These are phyloP conservation scores for Dysphania ambrosioides DNA, from an alignment of 148 eudicot species.

Conservation along the genomic window DNA sequence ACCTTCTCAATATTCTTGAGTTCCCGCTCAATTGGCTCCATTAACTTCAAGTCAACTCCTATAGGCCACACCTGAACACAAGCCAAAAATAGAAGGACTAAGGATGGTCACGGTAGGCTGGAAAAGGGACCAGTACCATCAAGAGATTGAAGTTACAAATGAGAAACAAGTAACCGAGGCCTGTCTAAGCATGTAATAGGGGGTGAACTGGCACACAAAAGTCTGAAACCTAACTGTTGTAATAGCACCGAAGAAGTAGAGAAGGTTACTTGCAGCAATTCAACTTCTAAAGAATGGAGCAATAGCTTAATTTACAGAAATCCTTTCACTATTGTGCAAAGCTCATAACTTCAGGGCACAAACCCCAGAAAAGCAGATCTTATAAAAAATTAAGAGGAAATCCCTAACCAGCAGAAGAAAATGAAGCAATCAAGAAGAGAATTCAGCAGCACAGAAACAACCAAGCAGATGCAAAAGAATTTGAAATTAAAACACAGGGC, in stretches of 20 bases:
- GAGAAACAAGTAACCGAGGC: neutral
- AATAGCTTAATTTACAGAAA: neutral
- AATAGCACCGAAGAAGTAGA: neutral
- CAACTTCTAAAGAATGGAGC: neutral
- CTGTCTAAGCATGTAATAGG: neutral
- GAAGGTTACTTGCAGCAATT: neutral
- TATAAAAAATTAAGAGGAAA: neutral
- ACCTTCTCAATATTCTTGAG: conserved; percentile 83
- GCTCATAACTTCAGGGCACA: too few species aligned
- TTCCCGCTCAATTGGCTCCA: conserved; percentile 89
- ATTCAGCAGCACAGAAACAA: neutral
- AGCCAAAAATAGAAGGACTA: conserved; percentile 3
- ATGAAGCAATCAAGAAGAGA: neutral
- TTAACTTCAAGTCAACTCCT: conserved; percentile 69
- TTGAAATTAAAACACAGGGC: neutral
- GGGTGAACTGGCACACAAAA: too few species aligned
- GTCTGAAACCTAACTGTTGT: neutral
- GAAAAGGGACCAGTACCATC: neutral
- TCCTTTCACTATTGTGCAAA: neutral
- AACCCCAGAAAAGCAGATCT: neutral
- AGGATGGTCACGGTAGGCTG: neutral
- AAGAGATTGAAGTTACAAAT: neutral
- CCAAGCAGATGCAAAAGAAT: neutral
- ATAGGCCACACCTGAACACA: conserved; percentile 84
- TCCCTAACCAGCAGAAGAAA: neutral